Evolutionary conservation across 2,329 filamentous ascomycete species (phyloP), one percentile per base, ranked within the genome.

Genomic region (Fusarium sp.): DNA sequence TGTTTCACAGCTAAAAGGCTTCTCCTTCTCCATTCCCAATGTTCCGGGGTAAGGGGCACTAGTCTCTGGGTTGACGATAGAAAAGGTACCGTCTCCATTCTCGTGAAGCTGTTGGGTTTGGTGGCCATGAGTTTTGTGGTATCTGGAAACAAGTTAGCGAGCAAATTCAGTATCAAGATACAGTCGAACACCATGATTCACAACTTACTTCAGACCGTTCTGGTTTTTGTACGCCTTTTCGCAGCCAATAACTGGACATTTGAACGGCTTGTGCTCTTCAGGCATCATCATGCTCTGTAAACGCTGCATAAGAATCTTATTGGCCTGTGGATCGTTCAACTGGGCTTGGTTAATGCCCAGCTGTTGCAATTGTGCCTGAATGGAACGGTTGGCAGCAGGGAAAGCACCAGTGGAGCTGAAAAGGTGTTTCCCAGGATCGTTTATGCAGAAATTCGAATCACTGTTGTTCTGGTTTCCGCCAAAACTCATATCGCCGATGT

Each of bases 151-250:
- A 44, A n/a, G 57, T 79, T 56, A 79, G 73, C 45, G 57, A 53
- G 54, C 30, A 39, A 6, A 20, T 44, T 15, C 24, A 54, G 50
- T 22, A 22, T 39, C 22, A 7, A 55, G 30, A 12, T 17, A 17
- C 32, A 17, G 11, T 18, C 71, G 56, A n/a, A 57, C 36, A 41
- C 26, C 22, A 24, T 10, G 28, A 14, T 14, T 18, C n/a, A 30
- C 20, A 70, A 85, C 86, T 77, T 94, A 99, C 90, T 98, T 99
- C 64, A 99, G 87, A 56, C 96, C 96, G 77, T 99, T 99, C 82
- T 98, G 96, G 82, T 99, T 99, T 88, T 99, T 99, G 86, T 99
- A 99, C 0, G 96, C 96, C 87, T 99, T 99, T 83, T 98, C 96
- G 80, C 96, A 99, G 11, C 96, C 96, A 81, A 99, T 97, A 57